phyloP scores from a whole-genome alignment of 352 stramenopile species.

The Globisporangium abappressorium region DNA sequence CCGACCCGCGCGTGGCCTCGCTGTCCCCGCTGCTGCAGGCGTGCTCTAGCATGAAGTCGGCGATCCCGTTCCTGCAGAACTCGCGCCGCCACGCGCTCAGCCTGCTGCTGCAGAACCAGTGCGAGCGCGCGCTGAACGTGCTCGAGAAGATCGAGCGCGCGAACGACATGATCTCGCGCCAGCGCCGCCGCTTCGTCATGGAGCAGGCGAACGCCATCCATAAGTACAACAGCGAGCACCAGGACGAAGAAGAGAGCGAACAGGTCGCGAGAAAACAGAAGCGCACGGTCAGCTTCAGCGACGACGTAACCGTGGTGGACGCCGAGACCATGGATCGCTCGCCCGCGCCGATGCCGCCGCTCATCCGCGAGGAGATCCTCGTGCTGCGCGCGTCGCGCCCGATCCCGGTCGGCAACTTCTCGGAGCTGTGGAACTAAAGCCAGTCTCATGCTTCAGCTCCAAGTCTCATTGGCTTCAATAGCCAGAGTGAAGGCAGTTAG shows the following conservation, averaged over 20 bases:
- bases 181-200: conserved; percentile 59
- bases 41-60: conserved; percentile 57
- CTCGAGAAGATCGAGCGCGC: conserved; percentile 82
- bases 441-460: conserved; percentile 1
- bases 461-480: neutral
- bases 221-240: conserved; percentile 22
- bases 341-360: conserved; percentile 50
- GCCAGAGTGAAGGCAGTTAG: neutral
- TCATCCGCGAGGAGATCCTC: conserved; percentile 77
- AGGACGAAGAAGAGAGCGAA: conserved; percentile 4
- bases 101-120: conserved; percentile 72
- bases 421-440: conserved; percentile 68
- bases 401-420: conserved; percentile 76
- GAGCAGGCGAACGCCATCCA: conserved; percentile 52
- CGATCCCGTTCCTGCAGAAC: conserved; percentile 75
- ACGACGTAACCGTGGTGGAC: conserved; percentile 44
- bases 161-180: conserved; percentile 72
- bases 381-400: conserved; percentile 67
- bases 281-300: conserved; percentile 54
- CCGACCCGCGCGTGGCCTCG: neutral
- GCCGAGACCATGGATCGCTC: conserved; percentile 54
- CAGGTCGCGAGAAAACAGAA: conserved; percentile 12
- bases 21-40: conserved; percentile 44
- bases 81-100: conserved; percentile 67
- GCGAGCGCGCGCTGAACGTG: conserved; percentile 64